Percentiles rank a stretch among this genome's conserved stretches.
These are phyloP conservation scores for Kazachstania sp. DNA, from an alignment of 1,139 yeast species.

Conservation along the genomic window DNA sequence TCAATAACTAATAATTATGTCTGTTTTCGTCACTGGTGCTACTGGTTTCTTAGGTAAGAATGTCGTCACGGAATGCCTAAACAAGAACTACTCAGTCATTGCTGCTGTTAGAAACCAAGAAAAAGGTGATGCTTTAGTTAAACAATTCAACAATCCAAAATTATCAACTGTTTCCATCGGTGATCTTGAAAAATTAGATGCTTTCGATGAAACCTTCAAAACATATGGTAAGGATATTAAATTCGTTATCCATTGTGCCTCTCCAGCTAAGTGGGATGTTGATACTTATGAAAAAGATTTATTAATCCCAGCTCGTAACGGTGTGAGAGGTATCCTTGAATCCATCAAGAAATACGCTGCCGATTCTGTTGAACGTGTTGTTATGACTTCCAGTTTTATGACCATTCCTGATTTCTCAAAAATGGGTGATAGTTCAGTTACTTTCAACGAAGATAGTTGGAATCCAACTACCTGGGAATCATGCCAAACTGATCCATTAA, in stretches of 20 bases:
- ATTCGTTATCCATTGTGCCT: constrained; percentile 51
- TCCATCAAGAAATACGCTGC: constrained; percentile 39
- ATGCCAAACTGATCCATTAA: constrained; percentile 20
- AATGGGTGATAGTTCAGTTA: constrained; percentile 20
- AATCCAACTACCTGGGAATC: constrained; percentile 36
- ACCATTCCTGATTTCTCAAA: constrained; percentile 33
- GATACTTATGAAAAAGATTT: constrained; percentile 35
- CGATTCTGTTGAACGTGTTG: constrained; percentile 35
- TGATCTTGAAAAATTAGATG: constrained; percentile 40
- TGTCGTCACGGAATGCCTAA: constrained; percentile 30
- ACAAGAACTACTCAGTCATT: constrained; percentile 41
- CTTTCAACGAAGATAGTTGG: constrained; percentile 36
- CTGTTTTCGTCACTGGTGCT: constrained; percentile 43
- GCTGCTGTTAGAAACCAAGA: constrained; percentile 49
- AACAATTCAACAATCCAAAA: constrained; percentile 30
- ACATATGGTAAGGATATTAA: constrained; percentile 39
- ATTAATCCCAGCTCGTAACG: constrained; percentile 43
- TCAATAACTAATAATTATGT: background rate
- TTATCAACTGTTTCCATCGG: constrained; percentile 42
- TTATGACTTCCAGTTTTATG: constrained; percentile 47
- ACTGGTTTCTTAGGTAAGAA: constrained; percentile 25
- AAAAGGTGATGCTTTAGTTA: constrained; percentile 38
- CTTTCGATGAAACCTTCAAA: constrained; percentile 44
- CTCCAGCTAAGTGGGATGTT: constrained; percentile 38
- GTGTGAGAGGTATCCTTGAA: constrained; percentile 38